These are phyloP conservation scores for Heterobasidion irregulare DNA, from an alignment of 1,284 basidiomycete genomes.

Conservation along the genomic window DNA sequence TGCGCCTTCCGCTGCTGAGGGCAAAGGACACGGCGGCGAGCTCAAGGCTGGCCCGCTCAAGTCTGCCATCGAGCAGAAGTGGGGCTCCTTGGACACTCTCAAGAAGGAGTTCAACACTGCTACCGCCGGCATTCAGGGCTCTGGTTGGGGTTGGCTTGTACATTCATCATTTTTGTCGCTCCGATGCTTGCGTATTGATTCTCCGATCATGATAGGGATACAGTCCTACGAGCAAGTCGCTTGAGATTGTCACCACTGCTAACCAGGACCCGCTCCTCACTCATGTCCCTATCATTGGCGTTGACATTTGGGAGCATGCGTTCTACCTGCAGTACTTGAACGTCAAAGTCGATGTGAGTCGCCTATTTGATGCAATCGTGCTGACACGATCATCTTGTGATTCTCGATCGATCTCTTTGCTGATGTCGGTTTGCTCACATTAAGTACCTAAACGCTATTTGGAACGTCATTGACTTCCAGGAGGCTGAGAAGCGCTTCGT, in stretches of 20 bases:
- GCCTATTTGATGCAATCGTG: conserved; percentile 1
- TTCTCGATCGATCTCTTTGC: background rate
- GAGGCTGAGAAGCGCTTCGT: conserved; percentile 66
- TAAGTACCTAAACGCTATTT: conserved; percentile 73
- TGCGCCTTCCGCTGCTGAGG: conserved; percentile 49
- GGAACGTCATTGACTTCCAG: conserved; percentile 77
- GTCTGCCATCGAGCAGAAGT: conserved; percentile 75
- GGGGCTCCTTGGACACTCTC: conserved; percentile 74
- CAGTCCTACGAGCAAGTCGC: conserved; percentile 52
- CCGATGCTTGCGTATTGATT: background rate
- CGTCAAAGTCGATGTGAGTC: conserved; percentile 60
- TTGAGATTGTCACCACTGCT: conserved; percentile 72
- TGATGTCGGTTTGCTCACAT: background rate
- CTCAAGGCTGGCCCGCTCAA: conserved; percentile 71
- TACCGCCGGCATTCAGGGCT: conserved; percentile 81
- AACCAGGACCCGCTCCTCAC: conserved; percentile 87
- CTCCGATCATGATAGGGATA: conserved; percentile 37
- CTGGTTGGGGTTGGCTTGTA: conserved; percentile 92
- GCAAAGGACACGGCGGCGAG: conserved; percentile 52
- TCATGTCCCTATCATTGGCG: conserved; percentile 76
- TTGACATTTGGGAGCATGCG: conserved; percentile 85
- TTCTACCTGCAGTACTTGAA: conserved; percentile 78
- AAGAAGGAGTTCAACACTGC: conserved; percentile 78
- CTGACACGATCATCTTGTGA: background rate
- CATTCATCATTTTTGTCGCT: conserved; percentile 19